These are phyloP conservation scores for Heritiera fomes DNA, from an alignment of 345 rosid species.

Conservation along the genomic window DNA sequence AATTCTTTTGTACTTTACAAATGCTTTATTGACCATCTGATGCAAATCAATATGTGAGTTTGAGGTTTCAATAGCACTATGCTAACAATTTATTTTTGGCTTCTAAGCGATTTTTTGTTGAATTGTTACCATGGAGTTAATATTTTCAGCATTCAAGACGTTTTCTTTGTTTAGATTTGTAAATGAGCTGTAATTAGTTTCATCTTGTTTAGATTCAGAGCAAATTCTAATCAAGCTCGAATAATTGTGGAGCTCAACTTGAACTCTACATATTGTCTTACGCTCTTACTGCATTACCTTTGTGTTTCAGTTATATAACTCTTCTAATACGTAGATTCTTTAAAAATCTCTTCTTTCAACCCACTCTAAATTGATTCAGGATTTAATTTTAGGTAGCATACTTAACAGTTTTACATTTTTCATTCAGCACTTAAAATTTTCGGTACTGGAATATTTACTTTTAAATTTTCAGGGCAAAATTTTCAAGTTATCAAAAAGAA, in stretches of 20 bases:
- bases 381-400: neutral
- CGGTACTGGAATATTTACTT: neutral
- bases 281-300: neutral
- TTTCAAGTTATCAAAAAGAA: neutral
- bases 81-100: conserved; percentile 1
- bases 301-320: neutral
- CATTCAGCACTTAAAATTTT: neutral
- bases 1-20: neutral
- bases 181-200: neutral
- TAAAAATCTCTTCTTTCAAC: no score
- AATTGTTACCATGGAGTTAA: neutral
- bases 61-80: neutral
- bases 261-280: neutral
- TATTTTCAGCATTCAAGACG: neutral
- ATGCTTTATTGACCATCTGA: neutral
- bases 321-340: neutral
- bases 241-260: neutral
- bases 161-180: neutral
- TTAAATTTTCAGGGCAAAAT: neutral
- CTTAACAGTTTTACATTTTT: neutral
- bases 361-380: neutral
- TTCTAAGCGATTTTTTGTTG: neutral
- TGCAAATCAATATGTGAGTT: neutral
- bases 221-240: neutral
- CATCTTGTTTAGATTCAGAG: no score